Conservation (phyloP, 192 early-diverging fungal genomes). For the Backusella psychrophila region DNA sequence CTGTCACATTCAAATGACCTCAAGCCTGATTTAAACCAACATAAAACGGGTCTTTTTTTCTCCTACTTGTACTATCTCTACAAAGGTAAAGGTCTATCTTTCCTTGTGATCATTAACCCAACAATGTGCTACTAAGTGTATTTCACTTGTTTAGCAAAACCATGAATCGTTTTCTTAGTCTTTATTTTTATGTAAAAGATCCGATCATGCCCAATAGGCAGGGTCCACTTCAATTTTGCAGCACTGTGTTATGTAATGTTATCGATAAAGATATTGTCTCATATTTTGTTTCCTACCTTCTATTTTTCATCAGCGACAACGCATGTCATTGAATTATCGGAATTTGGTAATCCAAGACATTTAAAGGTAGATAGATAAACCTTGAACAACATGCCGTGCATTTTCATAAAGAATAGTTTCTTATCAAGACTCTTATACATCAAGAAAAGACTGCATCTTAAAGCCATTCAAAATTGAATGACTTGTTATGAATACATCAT, state of each 20-base stretch:
- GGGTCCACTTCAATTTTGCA: background rate
- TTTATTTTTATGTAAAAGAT: background rate
- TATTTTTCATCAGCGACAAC: background rate
- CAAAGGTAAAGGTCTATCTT: background rate
- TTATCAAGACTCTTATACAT: background rate
- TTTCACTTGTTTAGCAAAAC: background rate
- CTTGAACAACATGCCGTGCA: background rate
- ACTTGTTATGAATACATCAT: too few species aligned
- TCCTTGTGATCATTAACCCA: background rate
- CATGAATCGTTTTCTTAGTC: too few species aligned
- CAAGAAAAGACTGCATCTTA: too few species aligned
- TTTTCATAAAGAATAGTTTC: background rate
- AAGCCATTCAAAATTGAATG: too few species aligned
- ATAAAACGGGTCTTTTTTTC: background rate
- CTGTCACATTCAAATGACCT: background rate
- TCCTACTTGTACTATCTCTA: background rate
- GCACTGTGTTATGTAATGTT: background rate
- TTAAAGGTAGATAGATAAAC: background rate
- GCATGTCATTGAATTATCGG: background rate
- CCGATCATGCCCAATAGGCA: background rate
- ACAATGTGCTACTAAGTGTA: background rate
- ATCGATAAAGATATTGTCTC: background rate
- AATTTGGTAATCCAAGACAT: background rate
- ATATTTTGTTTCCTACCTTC: background rate
- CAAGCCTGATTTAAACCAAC: background rate